These are phyloP conservation scores for Ormosia semicastrata DNA, from an alignment of 306 rosid species.

Conservation along the genomic window DNA sequence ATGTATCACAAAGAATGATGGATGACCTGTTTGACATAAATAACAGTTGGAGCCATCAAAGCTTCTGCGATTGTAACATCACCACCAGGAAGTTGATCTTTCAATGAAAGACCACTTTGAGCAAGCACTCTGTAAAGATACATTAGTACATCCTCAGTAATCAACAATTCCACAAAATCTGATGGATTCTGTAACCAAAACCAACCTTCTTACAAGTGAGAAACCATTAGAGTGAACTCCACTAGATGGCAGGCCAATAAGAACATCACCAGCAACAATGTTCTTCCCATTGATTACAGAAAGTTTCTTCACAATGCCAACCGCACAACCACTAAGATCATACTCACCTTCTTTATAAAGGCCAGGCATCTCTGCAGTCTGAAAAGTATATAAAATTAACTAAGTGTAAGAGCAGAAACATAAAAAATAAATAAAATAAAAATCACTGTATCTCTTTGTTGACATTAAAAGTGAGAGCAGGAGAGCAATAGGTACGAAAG, in stretches of 20 bases:
- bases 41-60: constrained; percentile 83
- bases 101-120: constrained; percentile 66
- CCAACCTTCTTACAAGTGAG: constrained; percentile 88
- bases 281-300: constrained; percentile 71
- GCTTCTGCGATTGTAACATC: constrained; percentile 70
- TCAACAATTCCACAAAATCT: neutral
- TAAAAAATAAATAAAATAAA: neutral
- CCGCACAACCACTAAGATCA: constrained; percentile 95
- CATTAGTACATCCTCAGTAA: neutral
- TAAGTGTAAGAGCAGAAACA: neutral
- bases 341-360: constrained; percentile 87
- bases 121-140: constrained; percentile 58
- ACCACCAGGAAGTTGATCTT: constrained; percentile 69
- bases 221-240: constrained; percentile 96
- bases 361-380: constrained; percentile 99
- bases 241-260: constrained; percentile 87
- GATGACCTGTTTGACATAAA: constrained; percentile 87
- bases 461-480: neutral
- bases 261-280: constrained; percentile 71
- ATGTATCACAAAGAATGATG: neutral
- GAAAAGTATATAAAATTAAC: constrained; percentile 28
- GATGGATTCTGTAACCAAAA: neutral
- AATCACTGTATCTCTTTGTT: neutral
- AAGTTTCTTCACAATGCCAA: constrained; percentile 77
- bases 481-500: neutral